Percentiles rank a stretch among this genome's conserved stretches.
These are phyloP conservation scores for Geranomyces variabilis DNA, from an alignment of 192 early-diverging fungal genomes.

Conservation along the genomic window DNA sequence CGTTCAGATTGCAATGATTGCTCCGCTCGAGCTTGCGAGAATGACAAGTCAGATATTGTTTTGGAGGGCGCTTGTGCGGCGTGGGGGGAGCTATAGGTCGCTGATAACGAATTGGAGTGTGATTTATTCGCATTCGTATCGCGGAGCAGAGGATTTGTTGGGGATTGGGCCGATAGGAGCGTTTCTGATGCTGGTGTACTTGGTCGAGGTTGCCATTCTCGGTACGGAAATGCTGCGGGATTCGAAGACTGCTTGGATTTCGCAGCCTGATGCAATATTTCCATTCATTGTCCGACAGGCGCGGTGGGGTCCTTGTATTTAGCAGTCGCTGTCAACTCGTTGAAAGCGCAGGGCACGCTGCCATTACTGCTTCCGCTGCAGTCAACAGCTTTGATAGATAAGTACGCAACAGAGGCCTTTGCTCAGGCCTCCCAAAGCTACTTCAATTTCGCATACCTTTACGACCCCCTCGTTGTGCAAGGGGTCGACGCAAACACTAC, in stretches of 20 bases:
- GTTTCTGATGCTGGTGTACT: slow-evolving; percentile 10
- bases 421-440: neutral
- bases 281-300: neutral
- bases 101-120: slow-evolving; percentile 20
- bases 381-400: neutral
- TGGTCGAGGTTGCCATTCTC: slow-evolving; percentile 8
- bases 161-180: slow-evolving; percentile 8
- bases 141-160: slow-evolving; percentile 1
- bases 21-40: slow-evolving; percentile 9
- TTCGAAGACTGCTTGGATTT: no score
- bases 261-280: no score
- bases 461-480: neutral
- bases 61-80: neutral
- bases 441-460: neutral
- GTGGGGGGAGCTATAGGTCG: neutral
- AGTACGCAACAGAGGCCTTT: neutral
- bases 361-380: neutral
- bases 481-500: neutral
- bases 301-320: neutral
- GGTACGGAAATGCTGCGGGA: neutral
- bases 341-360: neutral
- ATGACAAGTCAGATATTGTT: slow-evolving; percentile 4
- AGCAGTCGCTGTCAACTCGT: neutral
- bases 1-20: slow-evolving; percentile 8
- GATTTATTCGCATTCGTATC: slow-evolving; percentile 16